Evolutionary conservation across 2,329 filamentous ascomycete species (phyloP), one percentile per base, ranked within the genome.

Genomic region (Xylariaceae sp.): DNA sequence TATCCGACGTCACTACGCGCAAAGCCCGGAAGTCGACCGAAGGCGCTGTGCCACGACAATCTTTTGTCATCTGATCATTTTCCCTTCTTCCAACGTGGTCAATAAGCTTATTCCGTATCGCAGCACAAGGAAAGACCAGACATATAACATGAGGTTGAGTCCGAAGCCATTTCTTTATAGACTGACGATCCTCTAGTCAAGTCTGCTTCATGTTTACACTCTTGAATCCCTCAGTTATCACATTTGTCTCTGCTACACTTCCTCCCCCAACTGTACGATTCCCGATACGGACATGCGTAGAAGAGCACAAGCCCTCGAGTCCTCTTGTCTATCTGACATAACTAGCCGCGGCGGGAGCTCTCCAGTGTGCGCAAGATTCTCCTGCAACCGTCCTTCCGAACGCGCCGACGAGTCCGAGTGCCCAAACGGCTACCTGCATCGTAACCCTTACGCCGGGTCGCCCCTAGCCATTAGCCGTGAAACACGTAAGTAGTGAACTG

Each of bases 361-460:
- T 39, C 37, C 15, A 11, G 23, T 30, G 23, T 51, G 49, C 13
- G 18, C 44, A n/a, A 62, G 57, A 51, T 58, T 58, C 47, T 30
- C 23, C 23, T 53, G 54, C 53, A 60, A 57, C n/a, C 13, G 51
- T 45, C 55, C 39, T 60, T 57, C 35, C 51, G 53, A 51, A 18
- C 23, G 47, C 54, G 18, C 52, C 52, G 54, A 39, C 51, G 55
- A 51, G 59, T 57, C 57, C 55, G 57, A 59, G 44, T 51, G 52
- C 57, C 53, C 48, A 9, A 30, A 49, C 62, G 62, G 62, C 55
- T 64, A 51, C 57, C 23, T 57, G 62, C 62, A 64, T 62, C 52
- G 17, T 39, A 44, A 55, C 60, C 60, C 54, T 51, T 39, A 51
- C 30, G 44, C 41, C 55, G 56, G 57, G 57, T 56, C 57, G 13